A percentile compares a stretch with the other conserved stretches of the same genome.
These are phyloP conservation scores for Penicillium cataractarum DNA, from an alignment of 495 filamentous ascomycete species.

Conservation along the genomic window DNA sequence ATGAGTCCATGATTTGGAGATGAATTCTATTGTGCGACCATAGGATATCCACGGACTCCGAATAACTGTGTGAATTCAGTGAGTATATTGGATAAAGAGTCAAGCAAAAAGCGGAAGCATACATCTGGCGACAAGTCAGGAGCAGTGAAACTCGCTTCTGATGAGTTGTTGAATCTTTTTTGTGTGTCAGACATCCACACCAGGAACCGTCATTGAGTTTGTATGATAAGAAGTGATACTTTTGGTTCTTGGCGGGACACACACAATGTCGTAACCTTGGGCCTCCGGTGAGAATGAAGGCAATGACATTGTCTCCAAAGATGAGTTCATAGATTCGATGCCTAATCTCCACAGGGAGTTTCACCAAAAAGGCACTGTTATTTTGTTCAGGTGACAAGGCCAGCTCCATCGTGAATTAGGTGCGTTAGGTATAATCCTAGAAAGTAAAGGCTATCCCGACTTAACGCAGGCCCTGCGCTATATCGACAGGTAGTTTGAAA, in stretches of 20 bases:
- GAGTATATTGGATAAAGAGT: neutral
- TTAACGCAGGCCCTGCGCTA: neutral
- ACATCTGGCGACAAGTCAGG: conserved; percentile 4
- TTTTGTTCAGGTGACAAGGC: neutral
- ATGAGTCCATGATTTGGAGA: conserved; percentile 2
- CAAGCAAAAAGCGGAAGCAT: neutral
- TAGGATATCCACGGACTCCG: neutral
- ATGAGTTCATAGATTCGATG: conserved; percentile 2
- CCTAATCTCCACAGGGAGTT: neutral
- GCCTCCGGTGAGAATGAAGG: neutral
- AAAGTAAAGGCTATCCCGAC: neutral
- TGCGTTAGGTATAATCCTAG: neutral
- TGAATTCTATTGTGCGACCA: conserved; percentile 1
- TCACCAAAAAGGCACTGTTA: neutral
- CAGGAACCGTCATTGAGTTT: neutral
- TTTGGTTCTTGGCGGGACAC: neutral
- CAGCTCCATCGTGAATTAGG: neutral
- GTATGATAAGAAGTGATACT: neutral
- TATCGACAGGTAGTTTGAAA: neutral
- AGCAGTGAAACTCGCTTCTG: neutral
- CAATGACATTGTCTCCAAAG: neutral
- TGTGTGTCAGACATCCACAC: neutral
- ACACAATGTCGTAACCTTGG: conserved; percentile 1
- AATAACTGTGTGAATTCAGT: neutral
- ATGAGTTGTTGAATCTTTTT: neutral